phyloP scores from a whole-genome alignment of 352 stramenopile species.

The Phytophthora meadii region DNA sequence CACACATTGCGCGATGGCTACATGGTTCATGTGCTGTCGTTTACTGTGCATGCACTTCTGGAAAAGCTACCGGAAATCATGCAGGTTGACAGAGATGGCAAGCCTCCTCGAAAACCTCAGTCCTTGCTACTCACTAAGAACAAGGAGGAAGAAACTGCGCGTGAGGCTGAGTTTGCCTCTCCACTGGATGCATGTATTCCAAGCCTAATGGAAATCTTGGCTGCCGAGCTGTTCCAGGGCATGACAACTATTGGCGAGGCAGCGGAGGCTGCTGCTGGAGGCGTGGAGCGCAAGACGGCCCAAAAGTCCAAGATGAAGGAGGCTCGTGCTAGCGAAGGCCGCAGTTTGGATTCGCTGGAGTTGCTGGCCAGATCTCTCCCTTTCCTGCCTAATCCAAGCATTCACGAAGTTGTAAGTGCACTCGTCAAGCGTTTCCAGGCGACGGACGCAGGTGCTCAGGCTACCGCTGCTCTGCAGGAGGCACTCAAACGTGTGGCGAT shows the following conservation, averaged over 20 bases:
- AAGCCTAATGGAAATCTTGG: constrained; percentile 83
- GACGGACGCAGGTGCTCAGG: constrained; percentile 51
- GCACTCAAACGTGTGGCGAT: constrained; percentile 83
- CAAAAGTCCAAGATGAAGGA: constrained; percentile 92
- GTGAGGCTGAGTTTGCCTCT: constrained; percentile 52
- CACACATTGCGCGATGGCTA: constrained; percentile 86
- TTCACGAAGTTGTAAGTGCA: constrained; percentile 78
- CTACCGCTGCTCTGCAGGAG: constrained; percentile 71
- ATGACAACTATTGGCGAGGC: constrained; percentile 44
- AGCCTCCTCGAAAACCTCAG: constrained; percentile 23
- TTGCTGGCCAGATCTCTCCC: constrained; percentile 79
- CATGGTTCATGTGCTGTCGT: constrained; percentile 88
- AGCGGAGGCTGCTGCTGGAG: constrained; percentile 41
- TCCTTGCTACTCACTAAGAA: constrained; percentile 28
- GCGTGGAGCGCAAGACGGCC: constrained; percentile 50
- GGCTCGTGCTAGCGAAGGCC: constrained; percentile 68
- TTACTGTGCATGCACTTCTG: constrained; percentile 87
- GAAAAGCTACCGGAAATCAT: constrained; percentile 80
- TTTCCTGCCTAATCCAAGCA: constrained; percentile 87
- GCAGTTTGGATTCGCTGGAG: constrained; percentile 81
- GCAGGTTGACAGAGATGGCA: constrained; percentile 43
- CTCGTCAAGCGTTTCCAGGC: constrained; percentile 82
- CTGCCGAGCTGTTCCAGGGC: constrained; percentile 85
- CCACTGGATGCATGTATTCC: constrained; percentile 82
- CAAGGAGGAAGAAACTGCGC: constrained; percentile 33